phyloP scores from a whole-genome alignment of 441 rosid species.

The Adansonia madagascariensis region DNA sequence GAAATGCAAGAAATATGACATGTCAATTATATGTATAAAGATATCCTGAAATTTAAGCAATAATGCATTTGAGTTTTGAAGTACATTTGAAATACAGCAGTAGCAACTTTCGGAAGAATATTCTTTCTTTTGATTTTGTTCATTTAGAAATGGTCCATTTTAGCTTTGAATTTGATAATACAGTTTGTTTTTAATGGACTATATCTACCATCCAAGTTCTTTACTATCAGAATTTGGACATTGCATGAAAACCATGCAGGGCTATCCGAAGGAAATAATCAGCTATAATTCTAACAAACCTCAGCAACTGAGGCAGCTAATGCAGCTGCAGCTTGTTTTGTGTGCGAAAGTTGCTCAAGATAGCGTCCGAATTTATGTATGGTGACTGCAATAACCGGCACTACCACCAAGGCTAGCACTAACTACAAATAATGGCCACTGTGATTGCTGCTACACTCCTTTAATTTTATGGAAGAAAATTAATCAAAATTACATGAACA shows the following conservation, averaged over 20 bases:
- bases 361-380: slow-evolving; percentile 76
- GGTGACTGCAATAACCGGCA: slow-evolving; percentile 71
- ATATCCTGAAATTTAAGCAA: too few species aligned
- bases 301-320: slow-evolving; percentile 92
- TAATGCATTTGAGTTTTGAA: background rate
- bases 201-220: too few species aligned
- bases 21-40: too few species aligned
- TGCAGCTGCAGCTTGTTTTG: slow-evolving; percentile 93
- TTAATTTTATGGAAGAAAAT: slow-evolving; percentile 5
- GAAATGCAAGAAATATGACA: too few species aligned
- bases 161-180: too few species aligned
- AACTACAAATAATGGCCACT: slow-evolving; percentile 24
- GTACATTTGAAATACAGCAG: background rate
- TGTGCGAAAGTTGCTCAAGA: slow-evolving; percentile 84
- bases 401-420: slow-evolving; percentile 84
- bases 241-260: too few species aligned
- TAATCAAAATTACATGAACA: background rate
- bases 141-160: too few species aligned
- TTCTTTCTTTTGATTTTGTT: too few species aligned
- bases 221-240: too few species aligned
- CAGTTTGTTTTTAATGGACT: too few species aligned
- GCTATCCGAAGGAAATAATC: background rate
- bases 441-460: background rate
- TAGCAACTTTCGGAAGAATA: too few species aligned
- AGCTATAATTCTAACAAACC: slow-evolving; percentile 43